These are phyloP conservation scores for Monosporascus sp. DNA, from an alignment of 2,329 filamentous ascomycete genomes.

Conservation along the genomic window DNA sequence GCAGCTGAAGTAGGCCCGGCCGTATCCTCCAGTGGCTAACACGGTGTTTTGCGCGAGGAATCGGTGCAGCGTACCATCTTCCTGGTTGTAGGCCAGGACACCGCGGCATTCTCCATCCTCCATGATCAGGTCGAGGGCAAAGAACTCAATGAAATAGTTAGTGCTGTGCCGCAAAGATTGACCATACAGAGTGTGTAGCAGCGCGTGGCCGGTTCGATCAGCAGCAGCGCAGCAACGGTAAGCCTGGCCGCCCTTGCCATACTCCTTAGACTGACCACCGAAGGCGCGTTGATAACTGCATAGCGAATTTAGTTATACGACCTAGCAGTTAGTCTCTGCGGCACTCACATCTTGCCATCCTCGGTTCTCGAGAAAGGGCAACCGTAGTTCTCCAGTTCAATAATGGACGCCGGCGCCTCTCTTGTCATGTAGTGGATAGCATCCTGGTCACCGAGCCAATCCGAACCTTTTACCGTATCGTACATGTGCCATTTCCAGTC, in stretches of 20 bases:
- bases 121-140: slow-evolving; percentile 95
- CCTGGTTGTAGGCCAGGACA: slow-evolving; percentile 96
- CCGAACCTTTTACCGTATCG: slow-evolving; percentile 95
- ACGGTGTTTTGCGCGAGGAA: slow-evolving; percentile 97
- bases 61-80: slow-evolving; percentile 94
- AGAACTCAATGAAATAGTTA: slow-evolving; percentile 99
- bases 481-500: slow-evolving; percentile 99
- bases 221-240: slow-evolving; percentile 96
- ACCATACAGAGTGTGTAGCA: slow-evolving; percentile 96
- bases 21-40: slow-evolving; percentile 93
- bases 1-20: slow-evolving; percentile 96
- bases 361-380: slow-evolving; percentile 96
- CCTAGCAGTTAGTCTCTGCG: no score
- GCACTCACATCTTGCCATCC: slow-evolving; percentile 80
- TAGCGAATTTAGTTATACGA: slow-evolving; percentile 3
- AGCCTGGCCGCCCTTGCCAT: slow-evolving; percentile 92
- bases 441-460: slow-evolving; percentile 96
- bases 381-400: slow-evolving; percentile 95
- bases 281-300: slow-evolving; percentile 91
- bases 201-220: slow-evolving; percentile 93
- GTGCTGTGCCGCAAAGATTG: slow-evolving; percentile 96
- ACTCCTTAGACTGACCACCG: slow-evolving; percentile 94
- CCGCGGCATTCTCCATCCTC: slow-evolving; percentile 94
- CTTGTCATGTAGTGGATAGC: slow-evolving; percentile 98
- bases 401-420: slow-evolving; percentile 84